Conservation (phyloP, 805 yeast species). For the Suhomyces vadensis region DNA sequence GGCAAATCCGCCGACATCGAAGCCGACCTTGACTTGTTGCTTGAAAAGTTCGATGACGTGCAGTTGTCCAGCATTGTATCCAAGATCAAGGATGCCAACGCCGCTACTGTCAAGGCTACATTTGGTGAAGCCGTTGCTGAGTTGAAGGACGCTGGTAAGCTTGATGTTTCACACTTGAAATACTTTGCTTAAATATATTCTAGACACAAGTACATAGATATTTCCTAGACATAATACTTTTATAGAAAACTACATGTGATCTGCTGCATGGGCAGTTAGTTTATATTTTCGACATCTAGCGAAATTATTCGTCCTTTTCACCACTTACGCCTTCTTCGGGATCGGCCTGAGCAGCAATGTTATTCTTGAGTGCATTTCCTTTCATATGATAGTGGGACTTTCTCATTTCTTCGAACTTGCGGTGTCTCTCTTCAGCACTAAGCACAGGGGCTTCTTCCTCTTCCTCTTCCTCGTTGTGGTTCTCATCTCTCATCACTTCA, state of each 20-base stretch:
- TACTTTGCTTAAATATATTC: conserved; percentile 38
- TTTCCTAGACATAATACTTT: neutral
- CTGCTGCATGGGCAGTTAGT: neutral
- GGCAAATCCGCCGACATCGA: conserved; percentile 66
- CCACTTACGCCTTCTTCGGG: neutral
- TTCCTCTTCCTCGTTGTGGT: conserved; percentile 32
- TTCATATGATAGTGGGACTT: conserved; percentile 74
- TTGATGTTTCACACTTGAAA: conserved; percentile 53
- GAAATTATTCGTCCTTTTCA: too few species aligned
- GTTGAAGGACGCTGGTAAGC: conserved; percentile 52
- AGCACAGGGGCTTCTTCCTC: conserved; percentile 34
- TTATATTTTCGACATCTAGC: conserved; percentile 4
- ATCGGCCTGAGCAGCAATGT: conserved; percentile 9
- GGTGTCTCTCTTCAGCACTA: conserved; percentile 62
- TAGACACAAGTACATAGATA: neutral
- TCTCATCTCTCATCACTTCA: conserved; percentile 34
- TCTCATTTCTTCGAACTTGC: conserved; percentile 72
- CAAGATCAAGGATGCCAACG: conserved; percentile 57
- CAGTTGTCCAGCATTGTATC: conserved; percentile 74
- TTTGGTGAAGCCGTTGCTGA: conserved; percentile 56
- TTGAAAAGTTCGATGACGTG: conserved; percentile 78
- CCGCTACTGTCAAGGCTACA: conserved; percentile 58
- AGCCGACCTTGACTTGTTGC: conserved; percentile 74
- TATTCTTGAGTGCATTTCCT: conserved; percentile 47
- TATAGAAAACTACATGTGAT: neutral